Base-by-base conservation (phyloP, 257 asterid genomes). In the Ocimum tenuiflorum region DNA sequence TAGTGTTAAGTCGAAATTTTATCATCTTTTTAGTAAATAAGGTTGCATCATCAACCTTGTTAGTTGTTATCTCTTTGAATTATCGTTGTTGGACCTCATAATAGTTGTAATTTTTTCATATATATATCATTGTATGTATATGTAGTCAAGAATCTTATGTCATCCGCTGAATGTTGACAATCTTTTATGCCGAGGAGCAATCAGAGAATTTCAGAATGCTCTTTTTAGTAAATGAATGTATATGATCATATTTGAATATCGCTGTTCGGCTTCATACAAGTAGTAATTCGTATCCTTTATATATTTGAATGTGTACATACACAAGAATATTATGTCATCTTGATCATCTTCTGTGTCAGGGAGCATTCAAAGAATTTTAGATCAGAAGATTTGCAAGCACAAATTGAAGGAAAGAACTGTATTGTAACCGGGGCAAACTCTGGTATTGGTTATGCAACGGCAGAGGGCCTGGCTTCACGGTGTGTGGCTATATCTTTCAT, bases 351-450 rank as follows among this genome's bases (percentile, higher is more conserved):
- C 60, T 12, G 76, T 72, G 36, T 59, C 51, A 92, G 99, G 81
- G 91, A 89, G 78, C 89, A 92, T 67, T 82, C 96, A 8, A 89
- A 81, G 72, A 82, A 75, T 19, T 92, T 89, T 70, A 86, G 65
- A 33, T 48, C 80, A 36, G 96, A 92, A 81, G 97, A 92, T 67
- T 84, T 84, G 95, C 77, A 83, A 77, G 76, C 49, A 48, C 73
- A 36, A 62, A 81, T 87, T 62, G 90, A 84, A 70, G 96, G 95
- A 36, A 92, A 92, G 80, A 87, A 89, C 77, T 87, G 96, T 69
- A 73, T 92, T 22, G 94, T 92, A 24, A 92, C 99, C 1, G 99
- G 99, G 69, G 99, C 97, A 3, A 92, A 92, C 78, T 81, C 99
- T 0, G 99, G 99, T 72, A 75, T 92, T 51, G 99, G 99, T 68